Evolutionary conservation across 805 yeast genomes (phyloP).

Genomic region (Candida michaelii): DNA sequence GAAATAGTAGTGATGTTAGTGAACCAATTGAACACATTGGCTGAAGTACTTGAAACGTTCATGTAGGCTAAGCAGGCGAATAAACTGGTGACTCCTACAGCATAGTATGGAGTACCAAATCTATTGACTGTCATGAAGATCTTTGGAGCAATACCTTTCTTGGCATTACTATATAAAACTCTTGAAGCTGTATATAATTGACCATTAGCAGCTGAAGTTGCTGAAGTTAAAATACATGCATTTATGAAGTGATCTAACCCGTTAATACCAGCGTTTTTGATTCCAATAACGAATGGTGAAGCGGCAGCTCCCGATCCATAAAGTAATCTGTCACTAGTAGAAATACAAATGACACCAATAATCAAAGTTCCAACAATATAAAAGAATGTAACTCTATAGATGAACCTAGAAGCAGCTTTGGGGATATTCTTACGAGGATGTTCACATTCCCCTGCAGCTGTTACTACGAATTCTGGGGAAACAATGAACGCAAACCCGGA

Average conservation of each 20-base stretch:
- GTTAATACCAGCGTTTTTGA: conserved; percentile 57
- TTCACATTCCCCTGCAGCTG: conserved; percentile 56
- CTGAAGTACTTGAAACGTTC: conserved; percentile 52
- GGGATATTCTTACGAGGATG: conserved; percentile 43
- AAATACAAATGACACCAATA: conserved; percentile 38
- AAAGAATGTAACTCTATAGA: conserved; percentile 48
- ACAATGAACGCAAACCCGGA: conserved; percentile 67
- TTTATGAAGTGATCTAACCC: conserved; percentile 62
- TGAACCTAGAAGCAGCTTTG: conserved; percentile 59
- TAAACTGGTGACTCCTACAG: conserved; percentile 31
- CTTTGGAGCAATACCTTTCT: conserved; percentile 40
- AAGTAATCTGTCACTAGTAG: conserved; percentile 25
- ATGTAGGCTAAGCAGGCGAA: conserved; percentile 52
- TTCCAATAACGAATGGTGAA: conserved; percentile 67
- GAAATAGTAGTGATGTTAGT: conserved; percentile 65
- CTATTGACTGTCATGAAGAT: conserved; percentile 35
- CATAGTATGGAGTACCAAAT: conserved; percentile 43
- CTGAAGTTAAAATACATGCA: conserved; percentile 60
- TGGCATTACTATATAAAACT: conserved; percentile 40
- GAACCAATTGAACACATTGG: conserved; percentile 62
- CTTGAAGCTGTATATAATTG: conserved; percentile 44
- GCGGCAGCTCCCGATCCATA: conserved; percentile 47
- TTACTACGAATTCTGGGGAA: conserved; percentile 65
- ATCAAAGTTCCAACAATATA: conserved; percentile 41
- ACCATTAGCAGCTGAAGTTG: conserved; percentile 48